Base-by-base conservation (phyloP, 2,329 filamentous ascomycete genomes). In the Calonectria pteridis region DNA sequence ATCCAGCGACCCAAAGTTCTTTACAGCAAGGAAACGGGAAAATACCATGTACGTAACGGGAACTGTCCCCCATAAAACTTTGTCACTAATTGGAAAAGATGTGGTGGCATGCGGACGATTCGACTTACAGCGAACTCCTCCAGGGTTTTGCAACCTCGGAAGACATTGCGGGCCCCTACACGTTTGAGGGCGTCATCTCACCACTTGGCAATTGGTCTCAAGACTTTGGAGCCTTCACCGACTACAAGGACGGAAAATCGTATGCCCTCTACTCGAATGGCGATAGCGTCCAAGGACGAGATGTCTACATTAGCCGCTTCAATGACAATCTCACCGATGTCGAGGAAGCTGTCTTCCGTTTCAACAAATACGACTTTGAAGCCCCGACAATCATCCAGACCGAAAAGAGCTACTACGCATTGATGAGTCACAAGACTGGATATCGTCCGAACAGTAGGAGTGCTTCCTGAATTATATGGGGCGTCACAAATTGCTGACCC, bases 341-440 rank as follows among this genome's bases (percentile, higher is more conserved):
- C 0, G 88, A 89, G 1, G 79, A 88, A 29, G 87, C 90, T 1
- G 84, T 90, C 0, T 85, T 90, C 78, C 87, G 89, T 2, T 92
- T 90, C 72, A 83, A 89, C 79, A 92, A 92, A 75, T 91, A 86
- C 74, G 90, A 92, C 75, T 85, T 92, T 1, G 90, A 92, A 76
- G 90, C 90, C 0, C 90, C 90, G 0, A 90, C 89, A 0, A 91
- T 92, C 66, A 84, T 92, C 7, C 90, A 91, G 78, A 92, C 90
- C 0, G 89, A 92, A 40, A 85, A 86, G 72, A 90, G 89, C 76
- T 92, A 92, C 76, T 92, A 88, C 76, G 89, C 89, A 0, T 77
- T 92, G 43, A 91, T 92, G 90, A 91, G 89, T 76, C 90, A 92
- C 75, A 92, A 92, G 84, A 92, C 90, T 0, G 90, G 90, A 0